Conservation (phyloP, 345 rosid species). For the Salix purpurea region DNA sequence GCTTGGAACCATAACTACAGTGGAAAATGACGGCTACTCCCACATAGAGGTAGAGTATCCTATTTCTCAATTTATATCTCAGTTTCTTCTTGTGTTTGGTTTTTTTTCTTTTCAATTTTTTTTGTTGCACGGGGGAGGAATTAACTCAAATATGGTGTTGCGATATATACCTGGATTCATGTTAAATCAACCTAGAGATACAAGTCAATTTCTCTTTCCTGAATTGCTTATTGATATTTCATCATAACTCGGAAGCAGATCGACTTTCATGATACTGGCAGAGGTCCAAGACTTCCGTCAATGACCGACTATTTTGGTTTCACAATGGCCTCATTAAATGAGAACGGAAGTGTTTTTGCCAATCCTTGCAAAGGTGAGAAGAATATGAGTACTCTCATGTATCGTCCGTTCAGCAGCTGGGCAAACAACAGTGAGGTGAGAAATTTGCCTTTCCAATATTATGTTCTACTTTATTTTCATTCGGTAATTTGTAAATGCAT, state of each 20-base stretch:
- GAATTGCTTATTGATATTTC: slow-evolving; percentile 11
- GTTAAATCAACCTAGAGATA: neutral
- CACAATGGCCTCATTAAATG: slow-evolving; percentile 88
- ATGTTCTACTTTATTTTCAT: neutral
- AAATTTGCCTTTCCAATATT: slow-evolving; percentile 7
- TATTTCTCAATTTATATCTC: neutral
- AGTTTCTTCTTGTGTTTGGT: neutral
- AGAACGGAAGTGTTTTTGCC: slow-evolving; percentile 87
- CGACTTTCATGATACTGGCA: slow-evolving; percentile 94
- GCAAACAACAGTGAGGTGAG: slow-evolving; percentile 88
- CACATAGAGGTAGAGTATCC: slow-evolving; percentile 70
- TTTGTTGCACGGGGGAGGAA: too few relatives aligned
- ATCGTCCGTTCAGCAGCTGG: slow-evolving; percentile 87
- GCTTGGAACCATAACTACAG: slow-evolving; percentile 85
- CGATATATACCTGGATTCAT: too few relatives aligned
- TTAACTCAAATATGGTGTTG: too few relatives aligned
- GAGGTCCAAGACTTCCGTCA: slow-evolving; percentile 86
- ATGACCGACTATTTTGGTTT: slow-evolving; percentile 97
- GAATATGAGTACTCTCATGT: slow-evolving; percentile 87
- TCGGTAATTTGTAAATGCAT: neutral
- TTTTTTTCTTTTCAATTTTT: neutral
- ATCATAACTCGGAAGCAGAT: slow-evolving; percentile 44
- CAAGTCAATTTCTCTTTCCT: neutral
- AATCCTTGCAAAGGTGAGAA: slow-evolving; percentile 92
- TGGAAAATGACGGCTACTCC: slow-evolving; percentile 82